Evolutionary conservation across 768 basidiomycete genomes (phyloP).

Genomic region (Boletus rubroflammeus): DNA sequence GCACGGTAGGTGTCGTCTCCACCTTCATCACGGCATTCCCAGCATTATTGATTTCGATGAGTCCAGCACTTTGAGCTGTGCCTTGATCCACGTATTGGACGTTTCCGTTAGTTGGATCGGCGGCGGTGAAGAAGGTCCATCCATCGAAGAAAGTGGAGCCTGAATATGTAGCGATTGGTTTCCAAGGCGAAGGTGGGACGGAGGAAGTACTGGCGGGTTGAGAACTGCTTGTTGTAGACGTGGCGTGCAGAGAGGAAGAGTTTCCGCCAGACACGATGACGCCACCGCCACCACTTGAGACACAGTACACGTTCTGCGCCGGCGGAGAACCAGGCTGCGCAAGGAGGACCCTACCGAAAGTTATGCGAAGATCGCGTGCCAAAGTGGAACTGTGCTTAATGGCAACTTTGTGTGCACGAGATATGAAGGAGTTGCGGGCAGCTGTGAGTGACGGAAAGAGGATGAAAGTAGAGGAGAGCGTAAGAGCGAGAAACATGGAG

Average conservation of each 20-base stretch:
- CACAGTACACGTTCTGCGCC: constrained; percentile 36
- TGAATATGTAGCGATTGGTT: constrained; percentile 52
- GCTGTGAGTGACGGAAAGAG: constrained; percentile 22
- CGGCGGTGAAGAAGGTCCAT: constrained; percentile 65
- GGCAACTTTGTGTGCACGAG: constrained; percentile 50
- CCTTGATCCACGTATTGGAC: constrained; percentile 65
- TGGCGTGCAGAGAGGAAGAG: constrained; percentile 25
- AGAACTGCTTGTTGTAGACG: constrained; percentile 20
- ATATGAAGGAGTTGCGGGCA: constrained; percentile 34
- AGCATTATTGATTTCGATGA: constrained; percentile 61
- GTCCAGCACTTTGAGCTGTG: constrained; percentile 55
- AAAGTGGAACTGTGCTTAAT: constrained; percentile 56
- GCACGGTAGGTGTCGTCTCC: constrained; percentile 74
- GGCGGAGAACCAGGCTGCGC: constrained; percentile 35
- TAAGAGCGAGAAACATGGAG: constrained; percentile 28
- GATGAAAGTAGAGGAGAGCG: constrained; percentile 28
- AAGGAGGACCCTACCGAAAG: constrained; percentile 53
- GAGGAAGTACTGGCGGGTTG: constrained; percentile 19
- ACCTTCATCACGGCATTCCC: constrained; percentile 87
- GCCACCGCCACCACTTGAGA: constrained; percentile 23
- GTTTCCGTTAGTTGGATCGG: constrained; percentile 75
- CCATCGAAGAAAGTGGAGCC: constrained; percentile 78
- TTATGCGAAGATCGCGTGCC: constrained; percentile 66
- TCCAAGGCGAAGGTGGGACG: constrained; percentile 51
- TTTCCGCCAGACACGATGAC: constrained; percentile 17